A percentile compares a stretch with the other conserved stretches of the same genome.
Evolutionary conservation across 1,139 yeast species (phyloP).

Genomic region (Nakaseomyces uthaithaninus): DNA sequence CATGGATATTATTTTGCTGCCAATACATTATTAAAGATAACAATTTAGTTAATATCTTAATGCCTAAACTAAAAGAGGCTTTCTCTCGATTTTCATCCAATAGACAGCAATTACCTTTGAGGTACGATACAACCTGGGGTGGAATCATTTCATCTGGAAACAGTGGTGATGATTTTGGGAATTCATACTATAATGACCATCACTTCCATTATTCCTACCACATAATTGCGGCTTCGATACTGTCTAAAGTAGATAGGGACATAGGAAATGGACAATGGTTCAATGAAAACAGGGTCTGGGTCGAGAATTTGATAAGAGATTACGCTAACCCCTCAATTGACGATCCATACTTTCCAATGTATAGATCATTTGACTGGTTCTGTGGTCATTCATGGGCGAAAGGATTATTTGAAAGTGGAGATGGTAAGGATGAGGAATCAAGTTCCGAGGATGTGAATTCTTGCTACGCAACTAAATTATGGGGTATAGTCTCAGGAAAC

Average conservation of each 20-base stretch:
- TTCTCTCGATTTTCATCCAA: slow-evolving; percentile 52
- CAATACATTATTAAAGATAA: slow-evolving; percentile 48
- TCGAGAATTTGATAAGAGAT: slow-evolving; percentile 55
- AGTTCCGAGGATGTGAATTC: slow-evolving; percentile 71
- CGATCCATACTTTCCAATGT: slow-evolving; percentile 61
- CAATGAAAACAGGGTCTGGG: slow-evolving; percentile 44
- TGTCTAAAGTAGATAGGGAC: slow-evolving; percentile 46
- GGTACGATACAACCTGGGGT: slow-evolving; percentile 62
- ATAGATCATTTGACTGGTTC: slow-evolving; percentile 70
- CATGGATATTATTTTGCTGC: slow-evolving; percentile 58
- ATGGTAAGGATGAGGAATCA: slow-evolving; percentile 74
- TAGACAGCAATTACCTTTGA: slow-evolving; percentile 46
- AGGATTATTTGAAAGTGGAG: slow-evolving; percentile 65
- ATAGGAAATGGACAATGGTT: slow-evolving; percentile 46
- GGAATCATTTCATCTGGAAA: slow-evolving; percentile 64
- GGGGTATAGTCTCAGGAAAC: slow-evolving; percentile 57
- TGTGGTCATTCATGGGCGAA: slow-evolving; percentile 79
- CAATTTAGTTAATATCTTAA: slow-evolving; percentile 38
- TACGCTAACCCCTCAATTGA: slow-evolving; percentile 55
- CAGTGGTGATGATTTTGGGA: slow-evolving; percentile 57
- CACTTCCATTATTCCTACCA: slow-evolving; percentile 79
- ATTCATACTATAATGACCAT: slow-evolving; percentile 70
- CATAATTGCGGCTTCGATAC: slow-evolving; percentile 61
- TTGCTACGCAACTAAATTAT: slow-evolving; percentile 59
- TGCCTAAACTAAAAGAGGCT: slow-evolving; percentile 50